These are phyloP conservation scores for Olyra latifolia DNA, from an alignment of 176 grass and related monocot species.

Conservation along the genomic window DNA sequence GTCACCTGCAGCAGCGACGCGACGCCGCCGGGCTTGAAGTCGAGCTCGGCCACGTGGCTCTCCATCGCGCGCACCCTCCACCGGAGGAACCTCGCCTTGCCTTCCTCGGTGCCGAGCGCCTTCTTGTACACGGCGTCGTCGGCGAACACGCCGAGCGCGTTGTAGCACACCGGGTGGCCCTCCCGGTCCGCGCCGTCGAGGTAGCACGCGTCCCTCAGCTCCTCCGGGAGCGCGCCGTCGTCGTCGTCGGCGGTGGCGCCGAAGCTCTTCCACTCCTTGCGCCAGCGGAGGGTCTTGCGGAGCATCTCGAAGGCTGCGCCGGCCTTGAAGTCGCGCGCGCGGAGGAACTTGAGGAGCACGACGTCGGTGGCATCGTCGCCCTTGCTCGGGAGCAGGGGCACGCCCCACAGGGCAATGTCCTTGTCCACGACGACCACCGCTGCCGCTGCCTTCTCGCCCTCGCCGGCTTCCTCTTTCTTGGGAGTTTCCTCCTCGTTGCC, in stretches of 20 bases:
- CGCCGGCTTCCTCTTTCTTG: neutral
- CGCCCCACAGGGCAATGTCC: conserved; percentile 74
- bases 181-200: conserved; percentile 76
- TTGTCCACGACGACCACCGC: conserved; percentile 36
- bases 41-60: conserved; percentile 63
- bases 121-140: conserved; percentile 58
- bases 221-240: conserved; percentile 20
- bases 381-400: conserved; percentile 81
- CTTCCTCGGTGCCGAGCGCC: conserved; percentile 67
- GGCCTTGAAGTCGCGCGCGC: conserved; percentile 93
- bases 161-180: conserved; percentile 97
- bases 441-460: neutral
- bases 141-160: conserved; percentile 61
- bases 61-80: conserved; percentile 91
- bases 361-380: conserved; percentile 67
- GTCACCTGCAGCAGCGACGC: conserved; percentile 84
- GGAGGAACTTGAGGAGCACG: conserved; percentile 96
- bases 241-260: neutral
- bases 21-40: conserved; percentile 65
- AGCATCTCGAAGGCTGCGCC: conserved; percentile 91
- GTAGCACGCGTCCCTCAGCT: conserved; percentile 58
- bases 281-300: conserved; percentile 66
- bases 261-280: conserved; percentile 60
- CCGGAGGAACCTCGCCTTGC: conserved; percentile 66
- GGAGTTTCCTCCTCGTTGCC: neutral